Conservation (phyloP, 345 rosid species). For the Psidium friedrichsthalianum region DNA sequence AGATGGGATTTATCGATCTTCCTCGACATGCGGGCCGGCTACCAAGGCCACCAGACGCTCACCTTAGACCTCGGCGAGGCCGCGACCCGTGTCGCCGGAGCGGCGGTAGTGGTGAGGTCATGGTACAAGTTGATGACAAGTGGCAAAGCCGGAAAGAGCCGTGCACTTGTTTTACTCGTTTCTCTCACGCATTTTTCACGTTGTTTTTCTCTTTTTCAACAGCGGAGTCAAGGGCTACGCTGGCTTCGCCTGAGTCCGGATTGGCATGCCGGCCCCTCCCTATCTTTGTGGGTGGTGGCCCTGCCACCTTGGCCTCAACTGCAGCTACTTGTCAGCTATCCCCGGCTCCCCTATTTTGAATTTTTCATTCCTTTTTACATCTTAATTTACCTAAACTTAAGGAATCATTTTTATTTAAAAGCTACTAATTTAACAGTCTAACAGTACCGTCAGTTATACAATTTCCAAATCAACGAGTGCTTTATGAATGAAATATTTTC, state of each 20-base stretch:
- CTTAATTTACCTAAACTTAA: not conserved
- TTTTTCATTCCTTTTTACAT: not conserved
- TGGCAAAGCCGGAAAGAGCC: no score
- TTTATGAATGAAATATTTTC: no score
- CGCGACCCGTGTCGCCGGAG: no score
- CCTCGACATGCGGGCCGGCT: not conserved
- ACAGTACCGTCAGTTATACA: no score
- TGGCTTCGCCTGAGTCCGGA: not conserved
- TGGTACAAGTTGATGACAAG: no score
- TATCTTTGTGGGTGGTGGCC: not conserved
- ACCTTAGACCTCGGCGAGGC: no score
- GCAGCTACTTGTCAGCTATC: not conserved
- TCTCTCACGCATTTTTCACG: not conserved
- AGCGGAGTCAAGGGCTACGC: not conserved
- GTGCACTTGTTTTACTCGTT: not conserved
- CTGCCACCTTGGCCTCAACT: not conserved
- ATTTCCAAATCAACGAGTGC: no score
- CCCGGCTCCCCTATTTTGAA: not conserved
- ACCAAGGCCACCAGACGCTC: not conserved
- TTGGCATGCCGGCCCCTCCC: not conserved
- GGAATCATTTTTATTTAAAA: not conserved
- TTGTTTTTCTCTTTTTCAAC: not conserved
- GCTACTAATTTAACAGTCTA: no score
- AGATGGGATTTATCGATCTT: not conserved
- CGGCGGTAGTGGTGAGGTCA: no score